phyloP scores from a whole-genome alignment of 2,329 filamentous ascomycete genomes.

The Fusarium dlaminii region DNA sequence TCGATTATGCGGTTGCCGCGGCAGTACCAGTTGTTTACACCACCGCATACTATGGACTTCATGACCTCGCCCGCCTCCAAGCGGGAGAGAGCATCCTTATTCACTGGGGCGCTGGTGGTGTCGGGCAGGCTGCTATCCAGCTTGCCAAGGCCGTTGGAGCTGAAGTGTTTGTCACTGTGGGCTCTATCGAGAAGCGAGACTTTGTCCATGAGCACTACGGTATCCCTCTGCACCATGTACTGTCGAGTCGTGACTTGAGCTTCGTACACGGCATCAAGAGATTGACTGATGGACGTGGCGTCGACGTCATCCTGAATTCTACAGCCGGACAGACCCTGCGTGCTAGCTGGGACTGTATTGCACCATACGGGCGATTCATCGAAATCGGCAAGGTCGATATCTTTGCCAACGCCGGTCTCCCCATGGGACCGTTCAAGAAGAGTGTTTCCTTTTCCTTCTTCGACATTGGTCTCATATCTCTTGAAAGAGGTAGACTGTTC shows the following conservation, averaged over 20 bases:
- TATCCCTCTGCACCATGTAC: slow-evolving; percentile 44
- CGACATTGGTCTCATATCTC: slow-evolving; percentile 10
- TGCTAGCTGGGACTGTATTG: slow-evolving; percentile 47
- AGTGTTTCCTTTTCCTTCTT: slow-evolving; percentile 26
- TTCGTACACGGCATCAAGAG: not conserved
- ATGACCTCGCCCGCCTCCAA: slow-evolving; percentile 24
- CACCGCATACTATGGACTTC: slow-evolving; percentile 31
- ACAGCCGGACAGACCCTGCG: slow-evolving; percentile 43
- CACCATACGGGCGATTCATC: slow-evolving; percentile 46
- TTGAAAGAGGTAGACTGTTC: not conserved
- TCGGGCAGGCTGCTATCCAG: slow-evolving; percentile 46
- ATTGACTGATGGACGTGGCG: slow-evolving; percentile 40
- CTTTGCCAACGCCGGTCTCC: slow-evolving; percentile 8
- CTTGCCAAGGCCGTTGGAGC: slow-evolving; percentile 40
- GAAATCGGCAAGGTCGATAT: slow-evolving; percentile 50
- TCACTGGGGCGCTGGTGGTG: slow-evolving; percentile 35
- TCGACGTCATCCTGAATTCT: slow-evolving; percentile 48
- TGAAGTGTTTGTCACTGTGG: slow-evolving; percentile 48
- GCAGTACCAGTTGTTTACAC: slow-evolving; percentile 29
- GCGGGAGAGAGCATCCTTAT: slow-evolving; percentile 45
- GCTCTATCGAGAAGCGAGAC: slow-evolving; percentile 44
- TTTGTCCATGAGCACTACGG: slow-evolving; percentile 40
- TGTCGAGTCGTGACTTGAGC: slow-evolving; percentile 20
- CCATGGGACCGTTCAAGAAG: slow-evolving; percentile 48
- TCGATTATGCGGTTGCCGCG: slow-evolving; percentile 13